Base-by-base conservation (phyloP, 306 rosid genomes). In the Rubus idaeus region DNA sequence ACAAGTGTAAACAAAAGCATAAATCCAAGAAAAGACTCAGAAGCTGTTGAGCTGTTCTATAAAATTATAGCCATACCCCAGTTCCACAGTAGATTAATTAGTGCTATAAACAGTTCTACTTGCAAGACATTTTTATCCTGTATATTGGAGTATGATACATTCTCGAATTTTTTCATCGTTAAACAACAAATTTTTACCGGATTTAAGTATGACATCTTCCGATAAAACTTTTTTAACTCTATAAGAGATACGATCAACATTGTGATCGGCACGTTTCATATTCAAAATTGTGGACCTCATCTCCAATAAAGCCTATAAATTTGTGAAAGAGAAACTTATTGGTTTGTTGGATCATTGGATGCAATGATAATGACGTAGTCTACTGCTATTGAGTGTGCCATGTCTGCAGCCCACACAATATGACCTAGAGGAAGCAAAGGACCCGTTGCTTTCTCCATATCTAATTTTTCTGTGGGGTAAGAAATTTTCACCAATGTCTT, bases 311-410 rank as follows among this genome's bases (percentile, higher is more conserved):
- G 76, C 50, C 41, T 5, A 39, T 18, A 47, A 37, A 20, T 37
- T 47, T 78, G 73, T 11, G 63, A 76, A 75, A 56, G 13, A 13
- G 60, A 2, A 26, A 42, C 63, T 60, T 58, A 50, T 71, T 83
- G 56, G 71, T 61, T 80, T 61, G 57, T 20, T 52, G 80, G 55
- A 70, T 80, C n/a, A 71, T 11, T 68, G 82, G 68, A 63, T 20
- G 82, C 83, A 73, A 55, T 68, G 7, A 62, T 39, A 73, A 44
- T 30, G 35, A 30, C 18, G 56, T 20, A 71, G 61, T 71, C 66
- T n/a, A 55, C 50, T 41, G 13, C 26, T 23, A 42, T 18, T 26
- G 73, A 80, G 60, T 61, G 21, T 16, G 16, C 67, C 56, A 45
- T 16, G 23, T 77, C 42, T 26, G 60, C 5, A 78, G 71, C 74